Base-by-base conservation (phyloP, 371 early-diverging fungal species). In the Mucor circinelloides region DNA sequence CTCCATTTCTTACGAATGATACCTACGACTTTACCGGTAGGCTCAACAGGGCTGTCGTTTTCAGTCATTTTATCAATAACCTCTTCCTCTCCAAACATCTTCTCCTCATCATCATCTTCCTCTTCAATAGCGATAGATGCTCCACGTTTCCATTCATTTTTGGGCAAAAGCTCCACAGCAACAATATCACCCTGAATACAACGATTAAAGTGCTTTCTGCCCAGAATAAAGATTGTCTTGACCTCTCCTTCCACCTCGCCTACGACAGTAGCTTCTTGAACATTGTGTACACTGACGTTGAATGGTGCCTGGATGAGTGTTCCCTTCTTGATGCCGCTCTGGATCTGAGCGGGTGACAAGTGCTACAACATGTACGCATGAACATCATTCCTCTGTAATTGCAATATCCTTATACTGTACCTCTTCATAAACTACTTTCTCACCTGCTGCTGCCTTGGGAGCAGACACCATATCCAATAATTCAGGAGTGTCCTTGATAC, bases 1-100 rank as follows among this genome's bases (percentile, higher is more conserved):
- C 97, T 84, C 97, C 98, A 97, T 79, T 93, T 94, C 66, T 96
- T 91, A 63, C 94, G 90, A 70, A 99, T 91, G 62, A 99, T 88
- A 31, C 96, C 97, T 5, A 99, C 97, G 5, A 99, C 89, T 57
- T 88, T 88, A 23, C 89, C 98, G 1, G 93, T 92, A 30, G 96
- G 97, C 50, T 90, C 79, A 17, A 74, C 77, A 21, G 67, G 67
- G 23, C 40, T 70, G 2, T 57, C 59, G 9, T 70, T 72, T 9
- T 48, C 64, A 6, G 62, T 69, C 60, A 56, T 63, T 62, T 68
- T 73, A 19, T 73, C 62, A 38, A 75, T 75, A 15, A 65, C 57
- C 10, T 72, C 73, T 58, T 77, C 75, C 62, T 87, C 84, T 6
- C 80, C 83, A 32, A 85, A 78, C 34, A 75, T 60, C 58, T 77